phyloP scores from a whole-genome alignment of 2,329 filamentous ascomycete genomes.

The Diaporthe sp. region DNA sequence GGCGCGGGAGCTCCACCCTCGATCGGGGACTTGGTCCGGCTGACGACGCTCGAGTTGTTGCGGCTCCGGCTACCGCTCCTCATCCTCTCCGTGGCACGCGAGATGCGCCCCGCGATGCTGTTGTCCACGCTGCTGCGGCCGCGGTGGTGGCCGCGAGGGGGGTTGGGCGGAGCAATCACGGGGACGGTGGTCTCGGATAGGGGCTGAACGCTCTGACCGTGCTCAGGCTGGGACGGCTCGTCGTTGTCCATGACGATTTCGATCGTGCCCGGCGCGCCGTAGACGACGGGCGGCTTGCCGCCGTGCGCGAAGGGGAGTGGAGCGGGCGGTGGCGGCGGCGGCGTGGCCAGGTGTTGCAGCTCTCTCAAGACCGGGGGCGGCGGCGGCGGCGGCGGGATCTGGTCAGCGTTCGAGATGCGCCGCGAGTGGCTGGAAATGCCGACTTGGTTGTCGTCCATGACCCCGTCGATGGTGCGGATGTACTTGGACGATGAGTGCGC shows the following conservation, averaged over 20 bases:
- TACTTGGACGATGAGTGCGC: conserved; percentile 54
- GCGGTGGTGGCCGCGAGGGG: conserved; percentile 65
- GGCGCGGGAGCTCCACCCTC: conserved; percentile 52
- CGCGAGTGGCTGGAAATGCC: conserved; percentile 49
- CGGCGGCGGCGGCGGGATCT: conserved; percentile 66
- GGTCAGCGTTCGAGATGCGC: conserved; percentile 65
- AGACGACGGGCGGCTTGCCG: conserved; percentile 54
- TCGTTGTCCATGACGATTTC: conserved; percentile 78
- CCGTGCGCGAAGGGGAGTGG: conserved; percentile 64
- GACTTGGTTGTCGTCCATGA: conserved; percentile 50
- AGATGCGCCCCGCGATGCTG: conserved; percentile 67
- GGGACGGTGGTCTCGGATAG: conserved; percentile 58
- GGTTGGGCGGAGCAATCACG: conserved; percentile 60
- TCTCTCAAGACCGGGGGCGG: conserved; percentile 72
- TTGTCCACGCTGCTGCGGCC: conserved; percentile 69
- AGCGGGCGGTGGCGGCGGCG: conserved; percentile 73
- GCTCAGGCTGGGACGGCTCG: conserved; percentile 48
- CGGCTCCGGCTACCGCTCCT: conserved; percentile 71
- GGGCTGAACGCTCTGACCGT: conserved; percentile 45
- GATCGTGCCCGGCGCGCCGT: conserved; percentile 68
- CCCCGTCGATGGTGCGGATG: conserved; percentile 64
- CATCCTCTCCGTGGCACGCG: conserved; percentile 71
- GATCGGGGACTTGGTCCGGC: conserved; percentile 54
- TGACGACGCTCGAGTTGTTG: conserved; percentile 56
- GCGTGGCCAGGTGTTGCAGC: conserved; percentile 72